Percentiles rank a stretch among this genome's conserved stretches.
Evolutionary conservation across 768 basidiomycete genomes (phyloP).

Genomic region (Trametes coccinea): DNA sequence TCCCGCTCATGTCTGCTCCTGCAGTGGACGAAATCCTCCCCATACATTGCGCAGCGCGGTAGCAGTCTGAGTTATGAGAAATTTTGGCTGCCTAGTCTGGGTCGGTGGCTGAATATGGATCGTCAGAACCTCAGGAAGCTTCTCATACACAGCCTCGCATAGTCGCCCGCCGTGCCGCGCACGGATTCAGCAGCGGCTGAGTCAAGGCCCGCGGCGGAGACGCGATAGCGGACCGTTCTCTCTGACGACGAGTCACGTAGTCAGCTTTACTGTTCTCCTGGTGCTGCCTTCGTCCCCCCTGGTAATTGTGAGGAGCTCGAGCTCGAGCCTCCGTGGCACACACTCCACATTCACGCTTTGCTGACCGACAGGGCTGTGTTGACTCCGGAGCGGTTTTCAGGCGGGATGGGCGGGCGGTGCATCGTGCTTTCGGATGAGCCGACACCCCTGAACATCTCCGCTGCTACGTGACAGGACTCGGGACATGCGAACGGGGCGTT

Average conservation of each 20-base stretch:
- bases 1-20: no score
- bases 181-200: background rate
- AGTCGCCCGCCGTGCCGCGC: background rate
- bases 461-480: background rate
- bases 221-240: no score
- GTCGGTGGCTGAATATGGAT: conserved; percentile 9
- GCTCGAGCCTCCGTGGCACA: background rate
- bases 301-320: no score
- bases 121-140: conserved; percentile 12
- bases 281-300: background rate
- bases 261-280: background rate
- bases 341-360: conserved; percentile 4
- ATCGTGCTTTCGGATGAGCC: background rate
- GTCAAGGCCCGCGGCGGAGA: background rate
- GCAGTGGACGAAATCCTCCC: no score
- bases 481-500: no score
- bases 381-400: background rate
- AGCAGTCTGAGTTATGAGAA: background rate
- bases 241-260: background rate
- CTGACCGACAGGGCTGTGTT: background rate
- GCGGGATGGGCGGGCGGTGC: background rate
- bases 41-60: no score
- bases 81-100: background rate
- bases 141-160: conserved; percentile 14
- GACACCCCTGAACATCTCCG: background rate